These are phyloP conservation scores for Chlorociboria aeruginascens DNA, from an alignment of 495 filamentous ascomycete genomes.

Conservation along the genomic window DNA sequence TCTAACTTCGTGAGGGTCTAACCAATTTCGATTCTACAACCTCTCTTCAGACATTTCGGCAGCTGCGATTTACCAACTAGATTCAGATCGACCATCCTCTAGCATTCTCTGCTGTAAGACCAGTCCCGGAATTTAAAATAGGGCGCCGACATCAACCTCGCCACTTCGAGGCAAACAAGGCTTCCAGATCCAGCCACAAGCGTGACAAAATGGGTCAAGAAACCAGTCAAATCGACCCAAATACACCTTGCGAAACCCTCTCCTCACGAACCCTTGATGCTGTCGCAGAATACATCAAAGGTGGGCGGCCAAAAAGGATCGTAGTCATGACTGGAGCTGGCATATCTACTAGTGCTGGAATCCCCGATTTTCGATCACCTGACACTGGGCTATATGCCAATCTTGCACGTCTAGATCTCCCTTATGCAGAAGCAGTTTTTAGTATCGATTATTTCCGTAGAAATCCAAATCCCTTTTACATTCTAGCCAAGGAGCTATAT, in stretches of 20 bases:
- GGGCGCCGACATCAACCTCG: constrained; percentile 14
- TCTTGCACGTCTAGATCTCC: constrained; percentile 68
- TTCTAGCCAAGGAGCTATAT: constrained; percentile 79
- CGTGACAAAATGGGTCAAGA: constrained; percentile 55
- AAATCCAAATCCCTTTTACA: constrained; percentile 86
- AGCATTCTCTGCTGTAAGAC: no score
- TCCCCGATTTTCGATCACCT: constrained; percentile 69
- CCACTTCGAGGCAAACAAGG: constrained; percentile 5
- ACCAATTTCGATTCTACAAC: no score
- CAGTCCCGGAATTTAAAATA: background rate
- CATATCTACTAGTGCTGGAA: constrained; percentile 47
- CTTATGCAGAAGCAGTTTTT: constrained; percentile 69
- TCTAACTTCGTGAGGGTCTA: no score
- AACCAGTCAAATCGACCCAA: constrained; percentile 51
- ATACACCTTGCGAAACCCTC: constrained; percentile 50
- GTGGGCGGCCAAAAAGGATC: constrained; percentile 51
- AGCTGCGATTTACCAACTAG: no score
- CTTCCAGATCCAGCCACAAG: constrained; percentile 1
- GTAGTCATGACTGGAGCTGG: constrained; percentile 70
- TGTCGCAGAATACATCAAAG: constrained; percentile 64
- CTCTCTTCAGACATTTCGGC: no score
- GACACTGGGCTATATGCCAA: constrained; percentile 75
- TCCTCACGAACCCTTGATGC: constrained; percentile 53
- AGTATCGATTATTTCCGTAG: constrained; percentile 76
- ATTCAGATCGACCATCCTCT: no score